phyloP scores from a whole-genome alignment of 1,284 basidiomycete genomes.

The Mycena citricolor region DNA sequence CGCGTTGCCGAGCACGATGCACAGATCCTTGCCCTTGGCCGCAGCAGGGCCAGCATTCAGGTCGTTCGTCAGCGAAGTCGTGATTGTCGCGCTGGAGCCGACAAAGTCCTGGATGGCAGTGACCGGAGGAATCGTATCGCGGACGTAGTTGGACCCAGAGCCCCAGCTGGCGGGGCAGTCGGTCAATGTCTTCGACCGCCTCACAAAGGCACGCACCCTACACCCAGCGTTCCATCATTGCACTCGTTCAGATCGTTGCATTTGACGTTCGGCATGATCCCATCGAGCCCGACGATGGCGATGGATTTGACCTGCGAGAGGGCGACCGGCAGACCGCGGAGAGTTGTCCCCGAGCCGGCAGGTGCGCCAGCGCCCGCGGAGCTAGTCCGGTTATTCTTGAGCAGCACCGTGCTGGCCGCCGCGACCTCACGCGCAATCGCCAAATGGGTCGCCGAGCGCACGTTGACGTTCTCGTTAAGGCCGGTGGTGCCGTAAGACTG shows the following conservation, averaged over 20 bases:
- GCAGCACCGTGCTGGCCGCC: slow-evolving; percentile 67
- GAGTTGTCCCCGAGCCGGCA: slow-evolving; percentile 31
- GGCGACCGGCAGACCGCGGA: slow-evolving; percentile 47
- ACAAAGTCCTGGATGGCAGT: slow-evolving; percentile 49
- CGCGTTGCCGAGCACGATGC: slow-evolving; percentile 68
- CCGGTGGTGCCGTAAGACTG: slow-evolving; percentile 45
- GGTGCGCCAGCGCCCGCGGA: too few relatives aligned
- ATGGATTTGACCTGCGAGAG: slow-evolving; percentile 43
- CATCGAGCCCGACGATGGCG: slow-evolving; percentile 47
- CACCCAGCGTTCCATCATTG: slow-evolving; percentile 47
- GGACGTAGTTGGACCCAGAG: slow-evolving; percentile 46
- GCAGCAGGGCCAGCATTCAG: slow-evolving; percentile 43
- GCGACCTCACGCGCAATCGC: slow-evolving; percentile 66
- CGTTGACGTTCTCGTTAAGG: slow-evolving; percentile 57
- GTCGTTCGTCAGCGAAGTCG: slow-evolving; percentile 58
- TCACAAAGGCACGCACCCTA: slow-evolving; percentile 35
- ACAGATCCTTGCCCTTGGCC: slow-evolving; percentile 53
- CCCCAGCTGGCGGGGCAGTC: slow-evolving; percentile 39
- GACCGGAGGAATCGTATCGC: slow-evolving; percentile 46
- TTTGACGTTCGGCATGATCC: slow-evolving; percentile 40
- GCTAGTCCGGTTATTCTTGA: slow-evolving; percentile 64
- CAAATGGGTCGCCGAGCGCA: slow-evolving; percentile 52
- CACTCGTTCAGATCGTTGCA: slow-evolving; percentile 42
- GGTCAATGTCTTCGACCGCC: neutral
- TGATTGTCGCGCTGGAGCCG: slow-evolving; percentile 39